phyloP scores from a whole-genome alignment of 2,329 filamentous ascomycete genomes.

The Penicillium rolfsii region DNA sequence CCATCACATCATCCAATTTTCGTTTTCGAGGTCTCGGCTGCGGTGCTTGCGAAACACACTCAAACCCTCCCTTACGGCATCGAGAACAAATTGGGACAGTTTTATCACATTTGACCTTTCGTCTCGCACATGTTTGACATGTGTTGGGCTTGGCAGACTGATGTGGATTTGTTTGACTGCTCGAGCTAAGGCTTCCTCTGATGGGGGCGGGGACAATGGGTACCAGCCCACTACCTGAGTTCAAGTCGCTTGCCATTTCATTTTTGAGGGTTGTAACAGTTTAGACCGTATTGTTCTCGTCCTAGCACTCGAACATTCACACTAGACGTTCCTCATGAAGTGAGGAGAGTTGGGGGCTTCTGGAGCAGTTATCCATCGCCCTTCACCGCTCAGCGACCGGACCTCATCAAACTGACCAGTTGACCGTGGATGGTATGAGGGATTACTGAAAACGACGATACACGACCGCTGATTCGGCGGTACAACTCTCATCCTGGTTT shows the following conservation, averaged over 20 bases:
- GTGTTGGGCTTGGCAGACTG: slow-evolving; percentile 6
- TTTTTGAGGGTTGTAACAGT: background rate
- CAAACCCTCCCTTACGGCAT: slow-evolving; percentile 17
- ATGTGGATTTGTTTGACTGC: background rate
- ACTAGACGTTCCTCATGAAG: background rate
- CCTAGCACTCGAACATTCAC: background rate
- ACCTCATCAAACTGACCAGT: background rate
- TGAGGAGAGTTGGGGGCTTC: background rate
- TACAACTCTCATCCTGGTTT: no score
- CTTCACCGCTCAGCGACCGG: background rate
- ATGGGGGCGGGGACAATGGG: slow-evolving; percentile 4
- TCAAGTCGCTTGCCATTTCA: background rate
- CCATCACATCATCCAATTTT: slow-evolving; percentile 25
- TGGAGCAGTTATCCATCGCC: background rate
- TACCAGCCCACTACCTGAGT: background rate
- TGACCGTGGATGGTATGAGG: background rate
- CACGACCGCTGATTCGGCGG: no score
- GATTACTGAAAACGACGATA: no score
- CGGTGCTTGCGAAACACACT: slow-evolving; percentile 14
- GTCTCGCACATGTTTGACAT: slow-evolving; percentile 18
- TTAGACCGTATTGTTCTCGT: background rate
- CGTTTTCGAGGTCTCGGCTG: slow-evolving; percentile 16
- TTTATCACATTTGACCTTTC: slow-evolving; percentile 24
- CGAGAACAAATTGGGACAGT: slow-evolving; percentile 13
- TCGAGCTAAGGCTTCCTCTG: background rate